Evolutionary conservation across 495 filamentous ascomycete species (phyloP).

Genomic region (Talaromyces thailandensis): DNA sequence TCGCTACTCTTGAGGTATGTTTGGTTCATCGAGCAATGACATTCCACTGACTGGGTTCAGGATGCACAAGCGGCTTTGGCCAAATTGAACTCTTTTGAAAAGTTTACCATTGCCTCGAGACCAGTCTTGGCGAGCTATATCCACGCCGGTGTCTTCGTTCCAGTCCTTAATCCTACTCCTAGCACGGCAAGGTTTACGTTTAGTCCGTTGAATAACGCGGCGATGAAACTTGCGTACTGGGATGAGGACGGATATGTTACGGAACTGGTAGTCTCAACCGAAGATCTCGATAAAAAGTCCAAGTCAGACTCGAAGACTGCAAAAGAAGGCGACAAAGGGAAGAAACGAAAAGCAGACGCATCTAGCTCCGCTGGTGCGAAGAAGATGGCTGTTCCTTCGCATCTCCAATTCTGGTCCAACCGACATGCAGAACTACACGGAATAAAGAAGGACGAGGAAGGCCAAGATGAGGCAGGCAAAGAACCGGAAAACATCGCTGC

Average conservation of each 20-base stretch:
- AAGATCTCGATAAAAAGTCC: constrained; percentile 25
- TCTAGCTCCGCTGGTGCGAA: constrained; percentile 31
- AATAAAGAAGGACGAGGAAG: constrained; percentile 28
- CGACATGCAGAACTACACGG: constrained; percentile 80
- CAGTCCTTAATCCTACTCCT: constrained; percentile 48
- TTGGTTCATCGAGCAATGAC: neutral
- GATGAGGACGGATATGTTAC: constrained; percentile 69
- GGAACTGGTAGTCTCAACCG: constrained; percentile 52
- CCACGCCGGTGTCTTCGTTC: constrained; percentile 82
- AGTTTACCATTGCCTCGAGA: constrained; percentile 78
- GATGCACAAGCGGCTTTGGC: constrained; percentile 72
- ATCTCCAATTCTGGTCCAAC: constrained; percentile 83
- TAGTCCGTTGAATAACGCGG: constrained; percentile 58
- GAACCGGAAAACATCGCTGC: constrained; percentile 5
- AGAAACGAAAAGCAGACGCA: constrained; percentile 60
- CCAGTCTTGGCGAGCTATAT: constrained; percentile 70
- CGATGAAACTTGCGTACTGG: constrained; percentile 72
- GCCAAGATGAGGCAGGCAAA: constrained; percentile 10
- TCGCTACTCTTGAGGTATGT: constrained; percentile 51
- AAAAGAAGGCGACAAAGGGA: constrained; percentile 53
- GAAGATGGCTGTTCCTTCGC: constrained; percentile 46
- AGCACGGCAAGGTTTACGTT: constrained; percentile 60
- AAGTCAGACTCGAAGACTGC: constrained; percentile 24
- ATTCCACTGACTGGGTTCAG: constrained; percentile 26
- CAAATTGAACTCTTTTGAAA: constrained; percentile 66